Base-by-base conservation (phyloP, 768 basidiomycete genomes). In the Leccinum truebloodii region DNA sequence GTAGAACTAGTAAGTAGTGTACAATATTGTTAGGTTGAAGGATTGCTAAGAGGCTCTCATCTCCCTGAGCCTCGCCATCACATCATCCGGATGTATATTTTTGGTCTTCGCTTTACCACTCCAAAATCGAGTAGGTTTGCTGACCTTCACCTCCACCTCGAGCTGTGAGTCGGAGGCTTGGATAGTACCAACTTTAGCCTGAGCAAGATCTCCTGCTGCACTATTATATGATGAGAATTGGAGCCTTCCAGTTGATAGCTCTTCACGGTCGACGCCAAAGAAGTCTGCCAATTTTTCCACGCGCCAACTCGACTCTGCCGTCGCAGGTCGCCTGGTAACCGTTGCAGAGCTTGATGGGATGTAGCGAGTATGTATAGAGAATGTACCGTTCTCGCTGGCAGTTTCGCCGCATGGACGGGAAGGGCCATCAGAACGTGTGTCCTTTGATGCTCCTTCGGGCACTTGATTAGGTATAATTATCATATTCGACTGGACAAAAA, bases 41-140 rank as follows among this genome's bases (percentile, higher is more conserved):
- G 20, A 22, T 4, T 52, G 3, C 44, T 56, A 60, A 46, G 71
- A 59, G 50, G 75, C 75, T 66, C 68, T 79, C 70, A 81, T 72
- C 60, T 71, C 73, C 58, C 83, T 78, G 55, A 85, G 69, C 67
- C 78, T 72, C 53, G 75, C 72, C 54, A 81, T 78, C 50, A 79
- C 78, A 53, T 81, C 79, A 12, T 71, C 67, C 62, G 79, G 77
- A 55, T 80, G 73, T 46, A 74, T 73, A 6, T 74, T 76, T 61
- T 74, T 75, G 51, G 67, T 64, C 54, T 61, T 56, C 34, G 58
- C 58, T 62, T 69, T 67, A 61, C 73, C 69, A 52, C 74, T 75
- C 78, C 78, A 80, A 66, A 83, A 79, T 14, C 79, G 73, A 52
- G 49, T 37, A 18, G 76, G 71, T 30, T 74, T 73, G 58, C 64